Percentiles rank a stretch among this genome's conserved stretches.
These are phyloP conservation scores for Lentinula guzmanii DNA, from an alignment of 768 basidiomycete genomes.

Conservation along the genomic window DNA sequence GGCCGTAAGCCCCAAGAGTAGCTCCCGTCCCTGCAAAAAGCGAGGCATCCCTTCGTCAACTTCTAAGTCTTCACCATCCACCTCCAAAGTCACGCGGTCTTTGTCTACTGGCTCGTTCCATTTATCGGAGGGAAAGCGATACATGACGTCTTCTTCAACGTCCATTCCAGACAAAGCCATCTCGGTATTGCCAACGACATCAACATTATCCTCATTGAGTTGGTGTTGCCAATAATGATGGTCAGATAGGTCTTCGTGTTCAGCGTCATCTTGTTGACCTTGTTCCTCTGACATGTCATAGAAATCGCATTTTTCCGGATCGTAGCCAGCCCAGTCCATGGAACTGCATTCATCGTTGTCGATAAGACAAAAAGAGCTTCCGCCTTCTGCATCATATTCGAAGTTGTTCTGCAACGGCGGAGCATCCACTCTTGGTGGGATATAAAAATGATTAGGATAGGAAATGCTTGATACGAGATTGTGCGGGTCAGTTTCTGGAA, in stretches of 20 bases:
- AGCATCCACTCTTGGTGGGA: constrained; percentile 1
- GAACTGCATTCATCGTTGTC: not conserved
- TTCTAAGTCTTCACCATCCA: constrained; percentile 1
- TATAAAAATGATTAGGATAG: not conserved
- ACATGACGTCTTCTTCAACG: not conserved
- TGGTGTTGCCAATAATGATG: not conserved
- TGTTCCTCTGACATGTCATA: not conserved
- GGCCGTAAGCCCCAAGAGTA: constrained; percentile 35
- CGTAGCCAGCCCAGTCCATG: not conserved
- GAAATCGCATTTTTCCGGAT: not conserved
- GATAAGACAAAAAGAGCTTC: not conserved
- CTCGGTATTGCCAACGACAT: not conserved
- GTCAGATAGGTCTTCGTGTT: not conserved
- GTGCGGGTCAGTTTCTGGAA: not conserved
- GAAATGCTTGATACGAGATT: not conserved
- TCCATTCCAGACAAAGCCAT: not conserved
- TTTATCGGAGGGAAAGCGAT: not conserved
- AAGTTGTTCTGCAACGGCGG: not conserved
- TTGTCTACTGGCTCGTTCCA: not conserved
- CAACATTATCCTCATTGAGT: no score
- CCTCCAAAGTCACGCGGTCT: not conserved
- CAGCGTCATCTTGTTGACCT: not conserved
- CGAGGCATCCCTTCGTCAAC: constrained; percentile 9
- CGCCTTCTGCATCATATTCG: not conserved
- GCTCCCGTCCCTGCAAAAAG: constrained; percentile 49